These are phyloP conservation scores for Paramecium sexaurelia DNA, from an alignment of 73 alveolate species.

Conservation along the genomic window DNA sequence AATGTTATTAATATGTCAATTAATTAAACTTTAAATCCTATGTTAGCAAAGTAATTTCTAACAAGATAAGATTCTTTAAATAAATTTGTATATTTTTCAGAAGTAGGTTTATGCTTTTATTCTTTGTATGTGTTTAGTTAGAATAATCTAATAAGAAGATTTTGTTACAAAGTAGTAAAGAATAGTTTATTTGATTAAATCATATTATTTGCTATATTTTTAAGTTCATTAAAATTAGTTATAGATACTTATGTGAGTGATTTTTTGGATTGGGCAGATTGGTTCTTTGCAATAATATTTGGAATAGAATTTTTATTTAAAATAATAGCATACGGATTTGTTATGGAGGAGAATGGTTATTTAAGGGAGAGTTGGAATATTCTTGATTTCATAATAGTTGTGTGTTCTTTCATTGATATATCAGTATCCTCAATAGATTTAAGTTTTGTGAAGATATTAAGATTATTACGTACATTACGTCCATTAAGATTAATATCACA, in stretches of 20 bases:
- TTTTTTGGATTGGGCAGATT: slow-evolving; percentile 70
- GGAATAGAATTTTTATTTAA: slow-evolving; percentile 85
- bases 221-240: slow-evolving; percentile 87
- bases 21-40: neutral
- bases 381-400: slow-evolving; percentile 93
- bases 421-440: slow-evolving; percentile 74
- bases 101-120: slow-evolving; percentile 81
- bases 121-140: slow-evolving; percentile 83
- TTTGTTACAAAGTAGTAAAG: slow-evolving; percentile 75
- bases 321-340: slow-evolving; percentile 90
- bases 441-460: slow-evolving; percentile 81
- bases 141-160: slow-evolving; percentile 80
- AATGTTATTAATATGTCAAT: neutral
- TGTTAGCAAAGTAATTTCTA: neutral
- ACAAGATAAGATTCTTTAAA: neutral
- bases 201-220: slow-evolving; percentile 80
- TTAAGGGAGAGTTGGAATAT: slow-evolving; percentile 94
- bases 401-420: slow-evolving; percentile 87
- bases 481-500: slow-evolving; percentile 91
- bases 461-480: slow-evolving; percentile 90
- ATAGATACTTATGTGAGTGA: slow-evolving; percentile 84
- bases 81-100: slow-evolving; percentile 72
- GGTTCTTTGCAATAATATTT: slow-evolving; percentile 83
- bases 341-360: slow-evolving; percentile 85
- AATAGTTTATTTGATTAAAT: slow-evolving; percentile 81